Evolutionary conservation across 768 basidiomycete species (phyloP).

Genomic region (Amyloporia xantha): DNA sequence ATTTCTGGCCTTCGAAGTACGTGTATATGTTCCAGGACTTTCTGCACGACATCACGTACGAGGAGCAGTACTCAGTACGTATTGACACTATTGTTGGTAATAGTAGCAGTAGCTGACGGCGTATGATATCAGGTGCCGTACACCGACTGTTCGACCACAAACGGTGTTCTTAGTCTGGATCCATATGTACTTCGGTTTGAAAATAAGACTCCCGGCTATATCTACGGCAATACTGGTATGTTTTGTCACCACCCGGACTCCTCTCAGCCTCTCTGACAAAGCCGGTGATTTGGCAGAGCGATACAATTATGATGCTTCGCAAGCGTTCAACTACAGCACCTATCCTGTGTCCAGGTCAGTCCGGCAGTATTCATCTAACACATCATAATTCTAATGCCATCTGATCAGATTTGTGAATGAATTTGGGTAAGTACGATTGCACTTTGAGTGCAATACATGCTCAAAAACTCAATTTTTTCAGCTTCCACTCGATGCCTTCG

Average conservation of each 20-base stretch:
- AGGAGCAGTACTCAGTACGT: slow-evolving; percentile 44
- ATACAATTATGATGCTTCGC: slow-evolving; percentile 47
- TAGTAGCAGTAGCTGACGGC: background rate
- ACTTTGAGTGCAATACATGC: background rate
- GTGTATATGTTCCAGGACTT: slow-evolving; percentile 47
- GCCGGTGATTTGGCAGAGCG: slow-evolving; percentile 30
- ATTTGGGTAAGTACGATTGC: slow-evolving; percentile 41
- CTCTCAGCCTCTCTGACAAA: background rate
- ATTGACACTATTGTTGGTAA: too few relatives aligned
- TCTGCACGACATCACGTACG: slow-evolving; percentile 39
- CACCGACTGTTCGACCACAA: slow-evolving; percentile 54
- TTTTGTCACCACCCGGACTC: background rate
- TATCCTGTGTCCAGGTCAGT: slow-evolving; percentile 42
- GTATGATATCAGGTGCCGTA: slow-evolving; percentile 55
- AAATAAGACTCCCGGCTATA: slow-evolving; percentile 44
- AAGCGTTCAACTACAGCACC: slow-evolving; percentile 48
- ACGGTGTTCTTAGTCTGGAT: slow-evolving; percentile 49
- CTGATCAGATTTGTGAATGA: slow-evolving; percentile 46
- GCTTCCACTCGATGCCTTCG: slow-evolving; percentile 59
- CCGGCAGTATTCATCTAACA: background rate
- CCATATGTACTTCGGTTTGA: slow-evolving; percentile 45
- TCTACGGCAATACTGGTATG: slow-evolving; percentile 49
- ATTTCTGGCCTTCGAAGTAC: slow-evolving; percentile 29
- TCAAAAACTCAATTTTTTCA: slow-evolving; percentile 17
- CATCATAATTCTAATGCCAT: background rate